phyloP scores from a whole-genome alignment of 2,329 filamentous ascomycete genomes.

The Pseudogymnoascus verrucosus region DNA sequence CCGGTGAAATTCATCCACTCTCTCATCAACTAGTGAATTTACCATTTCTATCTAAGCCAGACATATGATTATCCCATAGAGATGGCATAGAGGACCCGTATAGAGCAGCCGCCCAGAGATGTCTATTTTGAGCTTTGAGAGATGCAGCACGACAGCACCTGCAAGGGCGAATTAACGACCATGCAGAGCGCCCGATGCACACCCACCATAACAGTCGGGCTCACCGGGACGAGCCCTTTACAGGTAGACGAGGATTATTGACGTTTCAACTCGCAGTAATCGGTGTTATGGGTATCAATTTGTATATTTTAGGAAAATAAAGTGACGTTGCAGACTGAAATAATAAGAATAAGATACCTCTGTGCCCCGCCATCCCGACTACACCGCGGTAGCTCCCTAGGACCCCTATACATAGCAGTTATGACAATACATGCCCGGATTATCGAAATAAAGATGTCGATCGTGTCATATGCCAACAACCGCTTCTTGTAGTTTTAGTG shows the following conservation, averaged over 20 bases:
- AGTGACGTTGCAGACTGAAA: neutral
- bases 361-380: neutral
- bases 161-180: neutral
- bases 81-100: neutral
- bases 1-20: neutral
- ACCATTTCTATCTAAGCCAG: neutral
- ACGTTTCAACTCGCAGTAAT: neutral
- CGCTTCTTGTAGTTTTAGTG: neutral
- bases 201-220: neutral
- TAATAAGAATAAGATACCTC: neutral
- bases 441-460: neutral
- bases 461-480: neutral
- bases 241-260: neutral
- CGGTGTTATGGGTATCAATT: neutral
- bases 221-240: neutral
- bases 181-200: neutral
- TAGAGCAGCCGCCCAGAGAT: neutral
- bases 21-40: neutral
- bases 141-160: neutral
- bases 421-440: neutral
- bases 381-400: neutral
- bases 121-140: neutral
- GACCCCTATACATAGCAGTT: neutral
- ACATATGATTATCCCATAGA: neutral
- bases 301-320: neutral